A percentile compares a stretch with the other conserved stretches of the same genome.
These are phyloP conservation scores for Forsythia viridissima DNA, from an alignment of 257 asterid genomes.

Conservation along the genomic window DNA sequence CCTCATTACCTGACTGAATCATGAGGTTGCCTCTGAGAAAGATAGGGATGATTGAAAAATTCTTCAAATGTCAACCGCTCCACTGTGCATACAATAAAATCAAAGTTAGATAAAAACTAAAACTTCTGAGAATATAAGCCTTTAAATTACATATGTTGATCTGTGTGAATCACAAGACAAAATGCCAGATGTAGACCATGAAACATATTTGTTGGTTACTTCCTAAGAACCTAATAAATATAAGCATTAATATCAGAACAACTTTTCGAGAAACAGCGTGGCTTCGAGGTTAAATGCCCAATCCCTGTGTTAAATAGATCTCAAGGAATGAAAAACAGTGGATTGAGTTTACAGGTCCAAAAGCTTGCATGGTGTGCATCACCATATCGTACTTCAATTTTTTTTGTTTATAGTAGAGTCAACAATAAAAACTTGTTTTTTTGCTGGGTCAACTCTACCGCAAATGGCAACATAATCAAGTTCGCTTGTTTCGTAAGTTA, in stretches of 20 bases:
- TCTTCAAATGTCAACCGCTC: conserved; percentile 90
- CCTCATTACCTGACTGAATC: conserved; percentile 50
- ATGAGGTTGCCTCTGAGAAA: conserved; percentile 58
- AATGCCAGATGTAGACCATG: conserved; percentile 9
- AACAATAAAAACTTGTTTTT: background rate
- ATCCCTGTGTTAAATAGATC: background rate
- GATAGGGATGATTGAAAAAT: conserved; percentile 87
- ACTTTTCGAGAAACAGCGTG: background rate
- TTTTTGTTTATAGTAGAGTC: background rate
- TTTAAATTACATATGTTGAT: conserved; percentile 7
- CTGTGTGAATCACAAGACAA: background rate
- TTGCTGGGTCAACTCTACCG: background rate
- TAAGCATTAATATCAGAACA: conserved; percentile 2
- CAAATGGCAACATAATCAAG: background rate
- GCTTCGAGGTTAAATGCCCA: conserved; percentile 4
- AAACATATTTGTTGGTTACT: conserved; percentile 1
- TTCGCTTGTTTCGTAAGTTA: background rate
- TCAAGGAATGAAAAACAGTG: background rate
- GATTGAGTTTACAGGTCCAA: background rate
- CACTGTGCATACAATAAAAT: conserved; percentile 44
- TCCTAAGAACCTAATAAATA: background rate
- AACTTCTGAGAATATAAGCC: conserved; percentile 4
- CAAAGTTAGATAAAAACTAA: conserved; percentile 1
- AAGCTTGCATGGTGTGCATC: background rate
- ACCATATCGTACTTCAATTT: background rate